phyloP scores from a whole-genome alignment of 192 early-diverging fungal genomes.

The Spinellus fusiger region DNA sequence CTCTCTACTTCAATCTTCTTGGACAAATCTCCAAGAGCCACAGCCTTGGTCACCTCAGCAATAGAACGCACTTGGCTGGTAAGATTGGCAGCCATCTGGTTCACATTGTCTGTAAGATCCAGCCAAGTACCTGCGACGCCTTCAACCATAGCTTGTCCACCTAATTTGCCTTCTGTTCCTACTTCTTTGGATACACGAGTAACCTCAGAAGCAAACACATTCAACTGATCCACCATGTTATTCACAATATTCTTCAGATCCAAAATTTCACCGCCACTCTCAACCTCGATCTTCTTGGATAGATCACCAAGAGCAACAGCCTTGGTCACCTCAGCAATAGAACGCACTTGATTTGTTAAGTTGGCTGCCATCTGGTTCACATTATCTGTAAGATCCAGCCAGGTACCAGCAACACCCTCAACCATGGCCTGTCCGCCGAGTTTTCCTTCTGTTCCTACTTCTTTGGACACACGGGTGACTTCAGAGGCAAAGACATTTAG shows the following conservation, averaged over 20 bases:
- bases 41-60: slow-evolving; percentile 50
- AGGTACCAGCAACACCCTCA: slow-evolving; percentile 42
- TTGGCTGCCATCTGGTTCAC: slow-evolving; percentile 53
- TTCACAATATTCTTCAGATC: slow-evolving; percentile 44
- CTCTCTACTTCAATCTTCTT: slow-evolving; percentile 53
- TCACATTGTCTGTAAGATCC: slow-evolving; percentile 62
- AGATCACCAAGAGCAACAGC: slow-evolving; percentile 47
- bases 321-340: slow-evolving; percentile 41
- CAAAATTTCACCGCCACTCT: slow-evolving; percentile 43
- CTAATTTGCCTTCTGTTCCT: slow-evolving; percentile 63
- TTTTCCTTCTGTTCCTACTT: slow-evolving; percentile 56
- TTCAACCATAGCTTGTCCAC: slow-evolving; percentile 62
- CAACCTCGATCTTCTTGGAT: slow-evolving; percentile 38
- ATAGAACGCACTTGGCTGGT: slow-evolving; percentile 62
- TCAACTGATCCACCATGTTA: slow-evolving; percentile 48
- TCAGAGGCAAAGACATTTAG: slow-evolving; percentile 42
- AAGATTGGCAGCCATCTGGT: slow-evolving; percentile 52
- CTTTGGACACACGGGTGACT: slow-evolving; percentile 55
- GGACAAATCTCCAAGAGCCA: slow-evolving; percentile 53
- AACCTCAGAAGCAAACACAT: slow-evolving; percentile 52
- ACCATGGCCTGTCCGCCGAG: slow-evolving; percentile 55
- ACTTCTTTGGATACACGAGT: slow-evolving; percentile 53
- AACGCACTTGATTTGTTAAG: slow-evolving; percentile 41
- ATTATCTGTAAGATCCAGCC: slow-evolving; percentile 50
- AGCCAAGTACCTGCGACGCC: slow-evolving; percentile 73